These are phyloP conservation scores for Amphibolis antarctica DNA, from an alignment of 106 monocot genomes.

Conservation along the genomic window DNA sequence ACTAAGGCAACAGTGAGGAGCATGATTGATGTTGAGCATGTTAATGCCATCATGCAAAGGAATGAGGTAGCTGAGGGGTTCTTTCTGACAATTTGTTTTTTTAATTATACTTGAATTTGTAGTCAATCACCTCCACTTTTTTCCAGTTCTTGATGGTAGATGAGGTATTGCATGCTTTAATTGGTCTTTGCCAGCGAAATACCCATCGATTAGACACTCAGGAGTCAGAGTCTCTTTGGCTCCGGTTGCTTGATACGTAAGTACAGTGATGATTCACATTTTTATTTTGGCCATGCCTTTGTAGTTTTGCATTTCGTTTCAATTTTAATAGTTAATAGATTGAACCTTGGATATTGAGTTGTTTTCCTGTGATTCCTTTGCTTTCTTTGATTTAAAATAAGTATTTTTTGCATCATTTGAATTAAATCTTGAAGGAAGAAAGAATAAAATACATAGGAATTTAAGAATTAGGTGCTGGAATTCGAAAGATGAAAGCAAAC, in stretches of 20 bases:
- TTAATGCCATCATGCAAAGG: conserved; percentile 34
- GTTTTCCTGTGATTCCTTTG: no score
- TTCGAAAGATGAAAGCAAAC: no score
- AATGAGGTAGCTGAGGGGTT: conserved; percentile 46
- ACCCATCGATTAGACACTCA: conserved; percentile 47
- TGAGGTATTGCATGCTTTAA: conserved; percentile 52
- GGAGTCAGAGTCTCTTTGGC: conserved; percentile 93
- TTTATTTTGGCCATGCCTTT: neutral
- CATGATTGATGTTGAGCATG: conserved; percentile 12
- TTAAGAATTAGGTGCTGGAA: no score
- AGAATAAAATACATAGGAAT: no score
- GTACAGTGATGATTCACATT: conserved; percentile 10
- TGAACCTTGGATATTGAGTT: neutral
- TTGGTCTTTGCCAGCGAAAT: conserved; percentile 87
- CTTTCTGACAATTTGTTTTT: neutral
- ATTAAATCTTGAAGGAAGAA: no score
- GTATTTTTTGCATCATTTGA: no score
- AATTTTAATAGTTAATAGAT: neutral
- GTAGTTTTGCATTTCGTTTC: neutral
- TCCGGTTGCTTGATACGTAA: conserved; percentile 82
- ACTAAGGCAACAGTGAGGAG: conserved; percentile 4
- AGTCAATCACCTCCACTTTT: neutral
- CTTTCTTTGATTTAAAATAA: no score
- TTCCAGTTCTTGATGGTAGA: conserved; percentile 46
- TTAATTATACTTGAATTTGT: neutral